phyloP scores from a whole-genome alignment of 306 rosid genomes.

The Pyrus bretschneideri region DNA sequence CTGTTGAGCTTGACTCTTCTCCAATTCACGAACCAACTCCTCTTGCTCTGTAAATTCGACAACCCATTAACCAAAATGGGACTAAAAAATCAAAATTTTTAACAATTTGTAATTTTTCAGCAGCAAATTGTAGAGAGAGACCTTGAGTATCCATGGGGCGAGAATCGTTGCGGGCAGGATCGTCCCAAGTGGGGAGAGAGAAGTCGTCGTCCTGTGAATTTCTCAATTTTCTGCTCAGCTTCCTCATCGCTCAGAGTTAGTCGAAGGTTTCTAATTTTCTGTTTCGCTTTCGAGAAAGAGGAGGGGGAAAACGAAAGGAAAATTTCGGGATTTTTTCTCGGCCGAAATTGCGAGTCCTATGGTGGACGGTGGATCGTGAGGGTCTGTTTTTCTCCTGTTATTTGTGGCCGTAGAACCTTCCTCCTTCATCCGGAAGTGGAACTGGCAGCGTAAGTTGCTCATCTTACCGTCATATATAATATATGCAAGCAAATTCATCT shows the following conservation, averaged over 20 bases:
- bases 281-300: not conserved
- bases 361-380: not conserved
- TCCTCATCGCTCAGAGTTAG: conserved; percentile 38
- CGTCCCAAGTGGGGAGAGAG: conserved; percentile 66
- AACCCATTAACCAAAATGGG: not conserved
- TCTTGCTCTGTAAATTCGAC: conserved; percentile 57
- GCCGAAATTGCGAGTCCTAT: not conserved
- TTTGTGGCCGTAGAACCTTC: not conserved
- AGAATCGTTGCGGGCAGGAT: conserved; percentile 34
- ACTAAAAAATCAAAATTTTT: not conserved
- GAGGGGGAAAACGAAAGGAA: not conserved
- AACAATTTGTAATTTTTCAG: too few relatives aligned
- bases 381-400: not conserved
- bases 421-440: too few relatives aligned
- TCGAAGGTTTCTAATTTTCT: not conserved
- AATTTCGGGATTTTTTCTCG: not conserved
- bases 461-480: too few relatives aligned
- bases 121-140: conserved; percentile 11
- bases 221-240: conserved; percentile 47
- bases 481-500: not conserved
- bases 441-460: too few relatives aligned
- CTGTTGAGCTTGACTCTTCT: conserved; percentile 53
- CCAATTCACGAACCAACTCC: conserved; percentile 64
- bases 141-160: conserved; percentile 71
- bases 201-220: conserved; percentile 28